A percentile compares a stretch with the other conserved stretches of the same genome.
Conservation (phyloP, 2,329 filamentous ascomycete genomes). For the Colletotrichum somersetense region DNA sequence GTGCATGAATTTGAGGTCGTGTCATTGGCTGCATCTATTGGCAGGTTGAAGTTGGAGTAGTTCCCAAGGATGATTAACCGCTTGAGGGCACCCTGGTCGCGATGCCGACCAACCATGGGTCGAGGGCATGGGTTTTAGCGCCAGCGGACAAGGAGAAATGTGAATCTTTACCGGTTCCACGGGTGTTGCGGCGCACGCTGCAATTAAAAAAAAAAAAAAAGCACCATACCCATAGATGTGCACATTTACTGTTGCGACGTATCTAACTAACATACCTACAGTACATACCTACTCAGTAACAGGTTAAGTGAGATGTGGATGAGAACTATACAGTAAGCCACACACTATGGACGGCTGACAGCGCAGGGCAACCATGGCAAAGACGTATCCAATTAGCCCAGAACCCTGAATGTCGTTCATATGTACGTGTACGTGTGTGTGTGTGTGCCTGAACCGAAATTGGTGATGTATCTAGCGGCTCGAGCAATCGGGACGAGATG, state of each 20-base stretch:
- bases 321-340: neutral
- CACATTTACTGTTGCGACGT: neutral
- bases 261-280: neutral
- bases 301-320: too few relatives aligned
- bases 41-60: conserved; percentile 12
- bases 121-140: conserved; percentile 26
- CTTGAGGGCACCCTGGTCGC: conserved; percentile 13
- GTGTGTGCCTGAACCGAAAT: neutral
- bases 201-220: neutral
- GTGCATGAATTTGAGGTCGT: conserved; percentile 20
- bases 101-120: conserved; percentile 11
- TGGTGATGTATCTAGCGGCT: neutral
- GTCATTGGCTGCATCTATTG: conserved; percentile 26
- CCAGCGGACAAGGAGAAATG: conserved; percentile 20
- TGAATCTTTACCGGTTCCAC: neutral
- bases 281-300: neutral
- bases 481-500: neutral
- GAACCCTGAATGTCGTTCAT: too few relatives aligned
- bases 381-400: neutral
- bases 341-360: neutral
- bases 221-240: neutral
- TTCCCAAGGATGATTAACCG: conserved; percentile 17
- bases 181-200: conserved; percentile 11
- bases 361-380: neutral
- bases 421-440: neutral